Evolutionary conservation across 371 early-diverging fungal species (phyloP), one percentile per base, ranked within the genome.

Genomic region (Fennellomyces sp.): DNA sequence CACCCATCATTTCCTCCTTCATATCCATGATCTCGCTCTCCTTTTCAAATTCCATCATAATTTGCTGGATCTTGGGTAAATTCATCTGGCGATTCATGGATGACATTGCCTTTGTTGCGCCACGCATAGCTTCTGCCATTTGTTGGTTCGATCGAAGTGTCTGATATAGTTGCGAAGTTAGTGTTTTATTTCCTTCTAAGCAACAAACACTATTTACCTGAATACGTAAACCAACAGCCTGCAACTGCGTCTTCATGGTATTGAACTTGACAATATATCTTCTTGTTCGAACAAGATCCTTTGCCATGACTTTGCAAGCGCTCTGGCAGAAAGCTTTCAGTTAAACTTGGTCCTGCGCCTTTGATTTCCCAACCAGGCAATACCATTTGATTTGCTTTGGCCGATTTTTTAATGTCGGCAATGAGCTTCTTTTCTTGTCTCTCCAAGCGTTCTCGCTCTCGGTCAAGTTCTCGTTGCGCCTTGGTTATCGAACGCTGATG

Each of bases 1-100:
- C 98, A 45, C 91, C 91, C 95, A 98, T 95, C 93, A 98, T 91
- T 65, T 96, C 97, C 57, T 95, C 95, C 79, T 97, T 97, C 97
- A 98, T 96, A 69, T 98, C 96, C 97, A 98, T 95, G 67, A 94
- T 74, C 66, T 95, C 97, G 31, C 85, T 84, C 78, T 98, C 96
- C 70, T 80, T 84, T 70, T 97, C 97, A 80, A 97, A 98, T 38
- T 97, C 96, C 93, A 94, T 92, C 94, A 97, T 95, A 50, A 98
- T 96, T 62, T 92, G 90, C 51, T 92, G 90, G 35, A 98, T 92
- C 42, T 88, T 88, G 5, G 97, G 97, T 47, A 98, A 74, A 74
- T 98, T 97, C 85, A 97, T 89, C 47, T 83, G 80, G 58, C 86
- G 81, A 74, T 98, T 98, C 98, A 98, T 98, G n/a, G 91, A 82